Base-by-base conservation (phyloP, 169 alveolate species). In the Eimeria praecox region DNA sequence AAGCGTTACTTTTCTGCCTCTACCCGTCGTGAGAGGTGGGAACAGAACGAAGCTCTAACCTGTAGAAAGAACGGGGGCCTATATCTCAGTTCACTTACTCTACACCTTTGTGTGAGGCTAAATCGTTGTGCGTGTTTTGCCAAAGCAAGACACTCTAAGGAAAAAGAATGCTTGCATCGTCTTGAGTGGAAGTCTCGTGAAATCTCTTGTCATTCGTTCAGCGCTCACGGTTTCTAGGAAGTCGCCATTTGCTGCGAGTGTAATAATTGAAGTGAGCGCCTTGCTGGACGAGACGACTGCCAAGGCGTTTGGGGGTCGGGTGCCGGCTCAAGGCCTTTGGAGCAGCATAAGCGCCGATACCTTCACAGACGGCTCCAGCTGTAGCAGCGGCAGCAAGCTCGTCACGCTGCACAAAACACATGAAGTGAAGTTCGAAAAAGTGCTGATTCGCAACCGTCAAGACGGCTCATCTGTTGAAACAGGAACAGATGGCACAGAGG, bases 381-480 rank as follows among this genome's bases (percentile, higher is more conserved):
- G 93, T 33, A 56, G 59, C 82, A 24, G 40, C 49, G 14, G 64
- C 59, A 62, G 93, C 80, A 52, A 52, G 38, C 24, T 9, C 20
- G 62, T 87, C 64, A 27, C 12, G 42, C 20, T 35, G 52, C 49
- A 18, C 42, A 80, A 62, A 33, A 5, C 82, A 69, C 44, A 40
- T 27, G 78, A 18, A 40, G 42, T 22, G 54, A 46, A 35, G n/a
- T 56, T 62, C 44, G 93, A 87, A 64, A 87, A 24, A 30, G 82
- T 38, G 35, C 40, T 40, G 10, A 33, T 87, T 24, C 82, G 66
- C 78, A 62, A 20, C 22, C 93, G 93, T 46, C 59, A 62, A 38
- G 93, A 87, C 10, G 93, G 83, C 20, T 87, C 93, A 30, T 9
- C 64, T 33, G 64, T 22, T 40, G 93, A 87, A 46, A 87, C 64